A percentile compares a stretch with the other conserved stretches of the same genome.
These are phyloP conservation scores for Termitomyces sp. DNA, from an alignment of 768 basidiomycete species.

Conservation along the genomic window DNA sequence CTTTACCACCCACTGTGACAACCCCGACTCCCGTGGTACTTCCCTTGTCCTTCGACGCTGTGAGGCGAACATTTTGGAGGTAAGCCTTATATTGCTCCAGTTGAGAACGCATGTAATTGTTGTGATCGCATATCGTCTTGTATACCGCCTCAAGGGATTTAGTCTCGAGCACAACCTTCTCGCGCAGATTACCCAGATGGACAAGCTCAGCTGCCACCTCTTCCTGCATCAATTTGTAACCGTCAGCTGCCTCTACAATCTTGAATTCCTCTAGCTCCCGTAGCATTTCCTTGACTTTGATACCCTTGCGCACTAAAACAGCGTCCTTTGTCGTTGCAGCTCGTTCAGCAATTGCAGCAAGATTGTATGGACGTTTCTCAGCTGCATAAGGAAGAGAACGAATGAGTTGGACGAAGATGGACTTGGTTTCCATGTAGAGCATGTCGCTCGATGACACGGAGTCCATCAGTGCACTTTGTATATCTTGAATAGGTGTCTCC, in stretches of 20 bases:
- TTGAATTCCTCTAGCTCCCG: constrained; percentile 90
- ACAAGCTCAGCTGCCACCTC: constrained; percentile 94
- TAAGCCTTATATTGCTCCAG: constrained; percentile 99
- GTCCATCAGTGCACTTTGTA: constrained; percentile 95
- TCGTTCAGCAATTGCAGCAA: constrained; percentile 83
- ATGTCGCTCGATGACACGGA: constrained; percentile 97
- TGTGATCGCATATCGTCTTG: constrained; percentile 99
- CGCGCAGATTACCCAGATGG: constrained; percentile 92
- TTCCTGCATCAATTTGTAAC: constrained; percentile 94
- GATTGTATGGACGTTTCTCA: constrained; percentile 85
- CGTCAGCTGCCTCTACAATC: constrained; percentile 76
- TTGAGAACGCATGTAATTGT: constrained; percentile 93
- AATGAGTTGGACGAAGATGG: constrained; percentile 95
- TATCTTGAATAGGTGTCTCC: constrained; percentile 98
- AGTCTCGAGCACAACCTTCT: constrained; percentile 92
- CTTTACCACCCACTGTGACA: constrained; percentile 93
- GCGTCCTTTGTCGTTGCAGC: constrained; percentile 98
- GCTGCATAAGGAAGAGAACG: constrained; percentile 85
- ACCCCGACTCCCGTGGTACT: constrained; percentile 88
- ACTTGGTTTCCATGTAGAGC: constrained; percentile 99
- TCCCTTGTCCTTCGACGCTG: constrained; percentile 84
- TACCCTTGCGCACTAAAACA: constrained; percentile 90
- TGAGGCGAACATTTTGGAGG: constrained; percentile 93
- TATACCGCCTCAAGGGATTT: constrained; percentile 93
- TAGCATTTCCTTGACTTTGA: constrained; percentile 99